Evolutionary conservation across 2,329 filamentous ascomycete species (phyloP), one percentile per base, ranked within the genome.

Genomic region (Cryoendolithus antarcticus): DNA sequence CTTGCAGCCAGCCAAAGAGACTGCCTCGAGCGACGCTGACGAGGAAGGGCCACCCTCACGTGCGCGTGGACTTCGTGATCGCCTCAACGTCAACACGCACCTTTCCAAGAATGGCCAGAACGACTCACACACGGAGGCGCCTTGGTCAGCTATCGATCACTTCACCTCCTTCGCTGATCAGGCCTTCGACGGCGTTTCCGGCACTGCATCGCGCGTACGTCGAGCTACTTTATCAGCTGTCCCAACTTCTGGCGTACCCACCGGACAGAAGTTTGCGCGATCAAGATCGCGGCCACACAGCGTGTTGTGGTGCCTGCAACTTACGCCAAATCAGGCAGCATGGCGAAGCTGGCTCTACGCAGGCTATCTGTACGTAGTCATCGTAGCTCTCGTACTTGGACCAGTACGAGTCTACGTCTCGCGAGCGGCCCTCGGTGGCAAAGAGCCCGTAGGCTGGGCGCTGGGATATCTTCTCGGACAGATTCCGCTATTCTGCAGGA

Each of bases 361-460:
- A 2, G 59, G 65, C 0, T 91, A 84, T 53, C 77, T 86, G 11
- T 95, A 95, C 57, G 43, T 68, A 1, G 72, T 75, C 35, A 74
- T 93, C 6, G 38, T 79, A 6, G 52, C 65, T 1, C 73, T 85
- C 27, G 74, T 93, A 38, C 61, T 94, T 3, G 61, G 77, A 3
- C 82, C 78, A 0, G 71, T 96, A 21, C 75, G 86, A 39, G 66
- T 68, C 2, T 82, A 85, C 48, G 75, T 96, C 36, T 63, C 71
- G 30, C 62, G 64, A 32, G 68, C 73, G 45, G 86, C 86, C 9
- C 67, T 98, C 1, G 55, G 71, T 28, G 77, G 75, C 10, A 65
- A 77, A 37, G 91, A 98, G 51, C 86, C 91, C 0, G 75, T 98
- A 33, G 85, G 89, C 2, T 98, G 91, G 91, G 88, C 86, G 0